Base-by-base conservation (phyloP, 78 protist species). In the Protostelium mycophagum region DNA sequence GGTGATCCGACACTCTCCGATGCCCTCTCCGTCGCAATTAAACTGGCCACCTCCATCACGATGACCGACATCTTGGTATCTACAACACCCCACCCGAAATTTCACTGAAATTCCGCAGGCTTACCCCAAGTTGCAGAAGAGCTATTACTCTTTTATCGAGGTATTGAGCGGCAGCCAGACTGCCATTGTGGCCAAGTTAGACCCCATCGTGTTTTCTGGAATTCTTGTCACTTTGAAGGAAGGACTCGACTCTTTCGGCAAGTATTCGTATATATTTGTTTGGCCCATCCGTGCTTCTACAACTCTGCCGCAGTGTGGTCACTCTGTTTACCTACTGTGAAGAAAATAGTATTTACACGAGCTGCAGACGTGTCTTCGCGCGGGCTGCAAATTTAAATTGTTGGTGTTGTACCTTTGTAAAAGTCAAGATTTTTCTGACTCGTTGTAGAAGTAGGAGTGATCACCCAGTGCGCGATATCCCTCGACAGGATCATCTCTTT, bases 61-160 rank as follows among this genome's bases (percentile, higher is more conserved):
- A 85, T 88, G 28, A 1, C 9, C 37, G 88, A 85, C 37, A 84
- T 35, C 31, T 28, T 84, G 85, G 37, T 28, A 36, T 10, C 0
- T n/a, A 35, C 28, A 28, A 34, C 36, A 86, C 37, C 37, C 38
- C 83, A 34, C 84, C 1, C 36, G 73, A 38, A 85, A 38, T 34
- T 36, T 63, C 36, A 34, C 84, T 1, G 38, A 87, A 51, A 86
- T 88, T 83, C 34, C 87, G 1, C n/a, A 89, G 90, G 87, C 86
- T 5, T 94, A 90, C 91, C 91, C 94, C 34, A 94, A 94, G 89
- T 38, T 93, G 34, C 31, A 88, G 25, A 34, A 36, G 38, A 63
- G 34, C 63, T 88, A 83, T 63, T 90, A 51, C 91, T 0, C 36
- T 28, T 85, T 92, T 38, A 31, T 87, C 31, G 86, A 90, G 28